A percentile compares a stretch with the other conserved stretches of the same genome.
These are phyloP conservation scores for Lipomyces chichibuensis DNA, from an alignment of 805 yeast species.

Conservation along the genomic window DNA sequence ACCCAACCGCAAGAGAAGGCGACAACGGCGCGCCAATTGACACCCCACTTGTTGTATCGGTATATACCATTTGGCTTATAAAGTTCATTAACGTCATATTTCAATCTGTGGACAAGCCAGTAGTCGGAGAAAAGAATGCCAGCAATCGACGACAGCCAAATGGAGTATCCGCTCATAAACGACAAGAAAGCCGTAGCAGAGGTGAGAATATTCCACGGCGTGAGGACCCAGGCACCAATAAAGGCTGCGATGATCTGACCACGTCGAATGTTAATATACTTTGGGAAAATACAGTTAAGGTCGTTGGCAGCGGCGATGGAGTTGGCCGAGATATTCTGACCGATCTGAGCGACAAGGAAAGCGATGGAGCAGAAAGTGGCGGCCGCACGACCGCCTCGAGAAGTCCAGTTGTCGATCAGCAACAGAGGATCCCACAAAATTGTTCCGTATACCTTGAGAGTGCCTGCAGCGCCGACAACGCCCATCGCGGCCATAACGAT, in stretches of 20 bases:
- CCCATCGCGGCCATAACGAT: too few relatives aligned
- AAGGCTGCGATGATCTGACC: conserved; percentile 51
- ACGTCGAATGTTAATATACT: conserved; percentile 63
- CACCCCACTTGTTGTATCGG: conserved; percentile 28
- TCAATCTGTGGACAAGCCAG: conserved; percentile 11
- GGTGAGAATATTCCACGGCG: conserved; percentile 50
- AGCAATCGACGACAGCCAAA: conserved; percentile 49
- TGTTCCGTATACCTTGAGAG: conserved; percentile 18
- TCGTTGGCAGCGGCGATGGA: conserved; percentile 47
- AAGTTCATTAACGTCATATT: conserved; percentile 9
- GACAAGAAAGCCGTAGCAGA: conserved; percentile 46
- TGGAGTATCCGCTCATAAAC: conserved; percentile 46
- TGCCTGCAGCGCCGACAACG: conserved; percentile 33
- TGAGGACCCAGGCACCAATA: conserved; percentile 43
- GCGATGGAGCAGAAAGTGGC: conserved; percentile 37
- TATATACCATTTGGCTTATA: conserved; percentile 3
- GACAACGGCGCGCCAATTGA: conserved; percentile 22
- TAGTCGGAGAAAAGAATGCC: conserved; percentile 11
- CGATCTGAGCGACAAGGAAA: conserved; percentile 69
- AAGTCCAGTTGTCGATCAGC: conserved; percentile 18
- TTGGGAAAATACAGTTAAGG: conserved; percentile 46
- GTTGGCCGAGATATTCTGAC: conserved; percentile 64
- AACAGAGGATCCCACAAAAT: conserved; percentile 25
- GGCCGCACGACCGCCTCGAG: conserved; percentile 29
- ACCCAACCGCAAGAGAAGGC: conserved; percentile 24